Conservation (phyloP, 1,139 yeast genomes). For the Magnusiomyces fungicola region DNA sequence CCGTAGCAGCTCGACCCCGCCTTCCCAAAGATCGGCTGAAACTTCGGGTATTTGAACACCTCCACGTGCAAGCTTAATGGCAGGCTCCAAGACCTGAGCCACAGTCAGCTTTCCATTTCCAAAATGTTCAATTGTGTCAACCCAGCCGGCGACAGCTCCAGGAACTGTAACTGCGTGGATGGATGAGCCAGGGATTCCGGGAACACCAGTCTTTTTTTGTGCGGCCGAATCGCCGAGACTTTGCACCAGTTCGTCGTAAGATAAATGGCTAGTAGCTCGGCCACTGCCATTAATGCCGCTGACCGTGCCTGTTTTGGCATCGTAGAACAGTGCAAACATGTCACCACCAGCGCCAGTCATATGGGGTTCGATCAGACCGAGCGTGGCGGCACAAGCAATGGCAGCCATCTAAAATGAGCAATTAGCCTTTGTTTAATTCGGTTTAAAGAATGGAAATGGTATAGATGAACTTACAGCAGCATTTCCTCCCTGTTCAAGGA, state of each 20-base stretch:
- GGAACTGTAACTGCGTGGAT: slow-evolving; percentile 64
- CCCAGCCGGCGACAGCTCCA: slow-evolving; percentile 75
- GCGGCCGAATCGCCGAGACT: background rate
- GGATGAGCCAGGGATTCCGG: slow-evolving; percentile 40
- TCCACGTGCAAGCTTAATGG: slow-evolving; percentile 58
- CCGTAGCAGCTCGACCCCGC: slow-evolving; percentile 23
- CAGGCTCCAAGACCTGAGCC: slow-evolving; percentile 57
- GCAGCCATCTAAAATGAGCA: slow-evolving; percentile 46
- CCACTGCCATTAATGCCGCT: slow-evolving; percentile 76
- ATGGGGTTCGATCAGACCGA: slow-evolving; percentile 65
- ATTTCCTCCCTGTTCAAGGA: slow-evolving; percentile 67
- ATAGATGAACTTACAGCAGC: slow-evolving; percentile 40
- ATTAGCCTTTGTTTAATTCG: background rate
- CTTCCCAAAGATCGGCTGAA: slow-evolving; percentile 48
- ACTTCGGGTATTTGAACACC: slow-evolving; percentile 64
- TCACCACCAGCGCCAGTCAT: slow-evolving; percentile 85
- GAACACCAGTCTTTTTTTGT: background rate
- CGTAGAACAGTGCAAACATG: slow-evolving; percentile 60
- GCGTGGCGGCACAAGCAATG: slow-evolving; percentile 70
- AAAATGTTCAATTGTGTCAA: slow-evolving; percentile 59
- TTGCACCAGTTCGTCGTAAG: slow-evolving; percentile 1
- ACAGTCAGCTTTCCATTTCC: slow-evolving; percentile 63
- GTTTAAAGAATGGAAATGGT: background rate
- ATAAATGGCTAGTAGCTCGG: slow-evolving; percentile 48
- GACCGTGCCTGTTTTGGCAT: slow-evolving; percentile 43